These are phyloP conservation scores for Micromonas pusilla DNA, from an alignment of 139 green algal species.

Conservation along the genomic window DNA sequence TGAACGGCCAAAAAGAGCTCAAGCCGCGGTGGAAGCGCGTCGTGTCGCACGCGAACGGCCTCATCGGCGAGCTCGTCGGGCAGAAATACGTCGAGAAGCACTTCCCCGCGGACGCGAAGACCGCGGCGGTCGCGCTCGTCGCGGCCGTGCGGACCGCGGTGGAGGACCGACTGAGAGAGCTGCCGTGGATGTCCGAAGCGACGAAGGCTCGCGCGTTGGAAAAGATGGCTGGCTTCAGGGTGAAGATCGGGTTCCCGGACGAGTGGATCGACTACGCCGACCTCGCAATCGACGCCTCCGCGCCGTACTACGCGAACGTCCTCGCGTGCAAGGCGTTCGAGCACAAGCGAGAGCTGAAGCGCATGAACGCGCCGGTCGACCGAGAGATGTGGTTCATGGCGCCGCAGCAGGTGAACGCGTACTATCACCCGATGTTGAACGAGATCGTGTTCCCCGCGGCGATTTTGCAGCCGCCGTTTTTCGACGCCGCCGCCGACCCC, in stretches of 20 bases:
- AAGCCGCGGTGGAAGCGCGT: constrained; percentile 23
- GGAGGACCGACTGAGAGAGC: neutral
- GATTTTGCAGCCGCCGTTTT: constrained; percentile 34
- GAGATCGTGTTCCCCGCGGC: constrained; percentile 36
- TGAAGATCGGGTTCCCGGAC: constrained; percentile 24
- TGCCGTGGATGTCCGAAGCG: neutral
- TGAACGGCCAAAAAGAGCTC: constrained; percentile 9
- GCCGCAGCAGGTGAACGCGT: constrained; percentile 31
- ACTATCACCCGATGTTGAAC: constrained; percentile 32
- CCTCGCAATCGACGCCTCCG: neutral
- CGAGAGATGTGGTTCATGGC: constrained; percentile 33
- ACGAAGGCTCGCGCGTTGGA: neutral
- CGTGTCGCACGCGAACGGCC: neutral
- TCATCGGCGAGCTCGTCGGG: constrained; percentile 14
- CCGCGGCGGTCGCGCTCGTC: neutral
- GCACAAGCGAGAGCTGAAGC: constrained; percentile 9
- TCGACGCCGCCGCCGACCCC: constrained; percentile 12
- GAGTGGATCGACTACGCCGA: constrained; percentile 22
- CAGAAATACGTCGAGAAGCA: neutral
- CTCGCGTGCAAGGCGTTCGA: neutral
- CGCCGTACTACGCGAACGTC: constrained; percentile 6
- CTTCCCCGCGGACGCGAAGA: neutral
- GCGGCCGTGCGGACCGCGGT: neutral
- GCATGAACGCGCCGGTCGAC: constrained; percentile 27
- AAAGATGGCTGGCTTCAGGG: constrained; percentile 5